phyloP scores from a whole-genome alignment of 2,329 filamentous ascomycete species.

The Lasiodiplodia citricola region DNA sequence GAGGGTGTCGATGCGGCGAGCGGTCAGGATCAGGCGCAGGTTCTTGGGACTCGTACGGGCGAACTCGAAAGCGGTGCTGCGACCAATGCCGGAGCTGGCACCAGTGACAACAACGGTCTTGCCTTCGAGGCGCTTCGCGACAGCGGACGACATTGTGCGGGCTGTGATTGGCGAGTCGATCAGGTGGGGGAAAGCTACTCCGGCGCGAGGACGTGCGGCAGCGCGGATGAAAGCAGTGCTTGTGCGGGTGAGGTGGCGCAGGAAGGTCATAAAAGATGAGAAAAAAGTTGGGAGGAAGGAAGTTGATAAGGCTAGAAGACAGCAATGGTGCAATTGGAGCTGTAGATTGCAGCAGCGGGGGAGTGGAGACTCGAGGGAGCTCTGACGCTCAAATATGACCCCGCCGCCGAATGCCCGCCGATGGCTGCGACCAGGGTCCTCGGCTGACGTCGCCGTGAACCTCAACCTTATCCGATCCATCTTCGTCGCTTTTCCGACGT shows the following conservation, averaged over 20 bases:
- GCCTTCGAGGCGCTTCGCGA: constrained; percentile 83
- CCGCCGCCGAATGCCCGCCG: neutral
- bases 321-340: constrained; percentile 26
- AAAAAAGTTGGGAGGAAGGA: neutral
- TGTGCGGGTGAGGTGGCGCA: constrained; percentile 31
- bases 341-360: constrained; percentile 20
- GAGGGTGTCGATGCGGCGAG: constrained; percentile 80
- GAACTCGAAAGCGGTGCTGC: constrained; percentile 85
- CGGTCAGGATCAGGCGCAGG: constrained; percentile 85
- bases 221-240: constrained; percentile 28
- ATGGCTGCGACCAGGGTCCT: neutral
- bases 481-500: constrained; percentile 2
- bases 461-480: neutral
- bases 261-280: constrained; percentile 6
- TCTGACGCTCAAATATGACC: constrained; percentile 7
- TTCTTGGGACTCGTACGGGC: constrained; percentile 80
- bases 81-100: constrained; percentile 90
- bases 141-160: constrained; percentile 67
- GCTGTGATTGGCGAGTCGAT: constrained; percentile 30
- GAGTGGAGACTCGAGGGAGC: constrained; percentile 21
- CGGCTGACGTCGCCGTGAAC: neutral
- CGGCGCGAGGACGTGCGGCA: neutral
- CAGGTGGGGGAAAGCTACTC: constrained; percentile 8
- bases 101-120: constrained; percentile 94
- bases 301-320: neutral